Evolutionary conservation across 2,329 filamentous ascomycete species (phyloP).

Genomic region (Ascochyta clinopodiicola): DNA sequence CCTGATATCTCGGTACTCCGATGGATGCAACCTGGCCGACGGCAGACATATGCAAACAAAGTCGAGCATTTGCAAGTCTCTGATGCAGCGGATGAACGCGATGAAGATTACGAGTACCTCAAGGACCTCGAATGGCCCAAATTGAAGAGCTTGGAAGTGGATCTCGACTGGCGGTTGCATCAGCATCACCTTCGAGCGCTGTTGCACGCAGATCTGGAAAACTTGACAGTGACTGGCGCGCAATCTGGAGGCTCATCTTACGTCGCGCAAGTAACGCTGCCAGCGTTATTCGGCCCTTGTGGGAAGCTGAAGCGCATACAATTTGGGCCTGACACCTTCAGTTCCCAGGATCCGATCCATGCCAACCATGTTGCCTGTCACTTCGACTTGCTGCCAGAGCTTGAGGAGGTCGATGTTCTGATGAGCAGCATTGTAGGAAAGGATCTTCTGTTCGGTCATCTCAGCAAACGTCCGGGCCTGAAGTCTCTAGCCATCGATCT

Average conservation of each 20-base stretch:
- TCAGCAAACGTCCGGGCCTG: constrained; percentile 33
- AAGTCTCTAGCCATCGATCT: constrained; percentile 41
- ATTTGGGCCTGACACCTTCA: constrained; percentile 32
- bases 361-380: constrained; percentile 27
- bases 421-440: constrained; percentile 31
- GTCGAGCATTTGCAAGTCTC: constrained; percentile 35
- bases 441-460: constrained; percentile 34
- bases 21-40: constrained; percentile 27
- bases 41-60: constrained; percentile 44
- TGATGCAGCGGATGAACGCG: constrained; percentile 22
- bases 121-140: constrained; percentile 37
- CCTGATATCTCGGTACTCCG: constrained; percentile 38
- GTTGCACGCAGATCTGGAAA: constrained; percentile 34
- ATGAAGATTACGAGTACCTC: constrained; percentile 31
- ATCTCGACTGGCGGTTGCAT: constrained; percentile 36
- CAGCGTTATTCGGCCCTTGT: constrained; percentile 30
- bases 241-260: constrained; percentile 33
- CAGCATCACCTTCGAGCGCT: constrained; percentile 27
- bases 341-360: constrained; percentile 29
- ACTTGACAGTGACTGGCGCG: constrained; percentile 33
- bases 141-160: constrained; percentile 38
- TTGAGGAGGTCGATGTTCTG: constrained; percentile 36
- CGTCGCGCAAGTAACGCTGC: constrained; percentile 31
- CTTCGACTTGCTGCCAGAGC: constrained; percentile 26
- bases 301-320: constrained; percentile 33